Evolutionary conservation across 1,284 basidiomycete genomes (phyloP), one percentile per base, ranked within the genome.

Genomic region (Heterobasidion occidentale): DNA sequence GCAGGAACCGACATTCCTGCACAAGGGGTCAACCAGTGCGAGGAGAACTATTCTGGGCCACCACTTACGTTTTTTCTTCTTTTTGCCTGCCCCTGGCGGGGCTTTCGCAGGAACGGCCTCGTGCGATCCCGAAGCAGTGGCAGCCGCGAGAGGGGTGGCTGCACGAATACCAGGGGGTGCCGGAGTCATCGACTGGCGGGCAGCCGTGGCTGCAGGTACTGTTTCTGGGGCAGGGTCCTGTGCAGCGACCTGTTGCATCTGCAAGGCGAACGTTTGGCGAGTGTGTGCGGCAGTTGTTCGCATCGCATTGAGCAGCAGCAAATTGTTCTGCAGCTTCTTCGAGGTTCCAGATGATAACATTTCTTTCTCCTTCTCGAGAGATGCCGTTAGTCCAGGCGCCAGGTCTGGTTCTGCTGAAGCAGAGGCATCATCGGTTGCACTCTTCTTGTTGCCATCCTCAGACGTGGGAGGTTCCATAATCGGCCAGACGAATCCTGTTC

Each of bases 401-500:
- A 58, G 53, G 12, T 65, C 63, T 17, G 70, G 68, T 56, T 63
- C 63, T 27, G 68, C 47, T 5, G 57, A 36, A n/a, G 56, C 36
- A 19, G 36, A 34, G 5, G 47, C 56, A 36, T 70, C 71, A 33
- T 68, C 69, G 36, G 61, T 55, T 27, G 58, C 60, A 42, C 76
- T 69, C 64, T 79, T 81, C 69, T 80, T 81, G 60, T 64, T 68
- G 51, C 64, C 59, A 45, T 78, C 75, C 47, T 79, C 74, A 9
- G 75, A 61, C 20, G 47, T 15, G 17, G 77, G 71, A 15, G 79
- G 67, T 61, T 88, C 86, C 56, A 78, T 73, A 59, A 91, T 82
- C 46, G 88, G 88, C 88, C 88, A 91, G 3, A 86, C 79, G 63
- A 90, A 90, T 9, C 88, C 88, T 45, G 86, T 86, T 47, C 88